A percentile compares a stretch with the other conserved stretches of the same genome.
Conservation (phyloP, 768 basidiomycete genomes). For the Coprinellus micaceus region DNA sequence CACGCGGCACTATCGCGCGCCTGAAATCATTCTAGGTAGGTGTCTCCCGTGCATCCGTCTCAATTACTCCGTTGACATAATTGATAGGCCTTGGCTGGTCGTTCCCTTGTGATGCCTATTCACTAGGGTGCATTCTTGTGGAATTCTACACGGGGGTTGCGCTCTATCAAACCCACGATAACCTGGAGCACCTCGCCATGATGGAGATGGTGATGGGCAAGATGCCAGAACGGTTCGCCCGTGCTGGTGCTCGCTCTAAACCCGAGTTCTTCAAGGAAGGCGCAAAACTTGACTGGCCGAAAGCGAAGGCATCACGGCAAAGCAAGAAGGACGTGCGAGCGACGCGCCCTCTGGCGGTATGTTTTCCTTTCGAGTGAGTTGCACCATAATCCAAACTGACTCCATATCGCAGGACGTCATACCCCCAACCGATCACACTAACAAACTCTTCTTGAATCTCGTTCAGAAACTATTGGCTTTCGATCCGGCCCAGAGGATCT, state of each 20-base stretch:
- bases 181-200: slow-evolving; percentile 98
- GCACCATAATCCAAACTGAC: slow-evolving; percentile 7
- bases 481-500: slow-evolving; percentile 84
- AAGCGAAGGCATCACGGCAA: slow-evolving; percentile 80
- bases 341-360: slow-evolving; percentile 72
- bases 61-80: slow-evolving; percentile 14
- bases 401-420: slow-evolving; percentile 68
- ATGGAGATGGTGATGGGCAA: slow-evolving; percentile 99
- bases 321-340: slow-evolving; percentile 92
- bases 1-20: slow-evolving; percentile 96
- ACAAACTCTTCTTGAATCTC: slow-evolving; percentile 81
- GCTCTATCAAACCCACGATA: slow-evolving; percentile 99
- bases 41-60: slow-evolving; percentile 5
- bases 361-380: slow-evolving; percentile 23
- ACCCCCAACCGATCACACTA: slow-evolving; percentile 66
- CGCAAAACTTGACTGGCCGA: slow-evolving; percentile 87
- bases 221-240: slow-evolving; percentile 86
- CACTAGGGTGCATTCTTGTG: slow-evolving; percentile 96
- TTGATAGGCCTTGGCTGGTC: slow-evolving; percentile 91
- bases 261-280: slow-evolving; percentile 93
- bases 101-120: slow-evolving; percentile 97
- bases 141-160: slow-evolving; percentile 98
- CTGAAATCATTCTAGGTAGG: slow-evolving; percentile 94
- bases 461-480: slow-evolving; percentile 85
- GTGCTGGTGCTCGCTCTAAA: slow-evolving; percentile 72